A percentile compares a stretch with the other conserved stretches of the same genome.
phyloP scores from a whole-genome alignment of 129 eudicot genomes.

The Glebionis coronaria region DNA sequence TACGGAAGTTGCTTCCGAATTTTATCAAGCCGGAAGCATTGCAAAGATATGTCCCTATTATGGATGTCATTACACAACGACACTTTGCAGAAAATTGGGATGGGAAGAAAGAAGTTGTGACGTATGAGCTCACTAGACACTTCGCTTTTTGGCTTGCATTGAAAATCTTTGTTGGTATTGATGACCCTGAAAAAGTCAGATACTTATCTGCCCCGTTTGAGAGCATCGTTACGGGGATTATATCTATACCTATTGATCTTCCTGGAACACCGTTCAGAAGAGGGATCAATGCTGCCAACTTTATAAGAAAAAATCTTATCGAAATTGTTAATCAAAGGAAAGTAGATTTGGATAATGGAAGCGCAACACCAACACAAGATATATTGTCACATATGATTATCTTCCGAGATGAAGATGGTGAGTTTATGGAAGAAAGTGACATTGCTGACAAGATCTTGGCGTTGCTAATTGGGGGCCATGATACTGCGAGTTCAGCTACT shows the following conservation, averaged over 20 bases:
- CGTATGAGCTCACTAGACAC: slow-evolving; percentile 51
- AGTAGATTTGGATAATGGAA: slow-evolving; percentile 56
- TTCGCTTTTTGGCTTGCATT: slow-evolving; percentile 85
- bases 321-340: slow-evolving; percentile 62
- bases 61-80: slow-evolving; percentile 54
- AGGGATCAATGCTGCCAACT: slow-evolving; percentile 64
- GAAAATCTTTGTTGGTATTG: slow-evolving; percentile 60
- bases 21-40: slow-evolving; percentile 78
- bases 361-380: slow-evolving; percentile 69
- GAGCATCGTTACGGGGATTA: slow-evolving; percentile 58
- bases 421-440: slow-evolving; percentile 53
- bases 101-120: slow-evolving; percentile 40
- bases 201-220: slow-evolving; percentile 55
- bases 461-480: slow-evolving; percentile 78
- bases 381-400: slow-evolving; percentile 81
- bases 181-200: slow-evolving; percentile 55
- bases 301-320: slow-evolving; percentile 41
- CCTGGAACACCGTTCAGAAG: slow-evolving; percentile 73
- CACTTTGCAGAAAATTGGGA: slow-evolving; percentile 70
- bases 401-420: slow-evolving; percentile 59
- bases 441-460: slow-evolving; percentile 81
- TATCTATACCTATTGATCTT: slow-evolving; percentile 67
- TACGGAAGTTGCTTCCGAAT: slow-evolving; percentile 70
- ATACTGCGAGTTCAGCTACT: slow-evolving; percentile 88
- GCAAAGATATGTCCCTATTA: slow-evolving; percentile 56